phyloP scores from a whole-genome alignment of 2,329 filamentous ascomycete genomes.

The Phialophora tarda region DNA sequence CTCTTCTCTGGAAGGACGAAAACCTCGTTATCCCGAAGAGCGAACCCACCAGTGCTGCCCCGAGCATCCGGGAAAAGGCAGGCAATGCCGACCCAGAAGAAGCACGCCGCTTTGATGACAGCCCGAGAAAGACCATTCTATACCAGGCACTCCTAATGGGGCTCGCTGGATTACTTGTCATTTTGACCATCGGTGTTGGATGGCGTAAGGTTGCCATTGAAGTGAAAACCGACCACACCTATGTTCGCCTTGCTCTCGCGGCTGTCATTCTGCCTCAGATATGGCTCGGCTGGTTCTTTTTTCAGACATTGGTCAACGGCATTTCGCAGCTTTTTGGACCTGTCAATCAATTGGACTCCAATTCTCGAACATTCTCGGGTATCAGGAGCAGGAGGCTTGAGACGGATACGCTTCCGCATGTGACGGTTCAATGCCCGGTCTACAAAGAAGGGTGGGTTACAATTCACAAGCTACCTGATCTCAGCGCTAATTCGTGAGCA shows the following conservation, averaged over 20 bases:
- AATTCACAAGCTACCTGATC: background rate
- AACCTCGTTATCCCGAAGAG: slow-evolving; percentile 7
- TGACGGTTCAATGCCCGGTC: slow-evolving; percentile 83
- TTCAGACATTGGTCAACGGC: slow-evolving; percentile 51
- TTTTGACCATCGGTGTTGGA: slow-evolving; percentile 48
- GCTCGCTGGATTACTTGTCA: slow-evolving; percentile 12
- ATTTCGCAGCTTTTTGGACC: slow-evolving; percentile 53
- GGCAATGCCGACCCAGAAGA: slow-evolving; percentile 1
- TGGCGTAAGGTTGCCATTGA: slow-evolving; percentile 58
- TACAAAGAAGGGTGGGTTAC: slow-evolving; percentile 73
- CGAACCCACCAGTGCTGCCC: slow-evolving; percentile 3
- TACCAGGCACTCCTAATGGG: slow-evolving; percentile 23
- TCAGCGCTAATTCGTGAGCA: background rate
- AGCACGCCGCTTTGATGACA: slow-evolving; percentile 9
- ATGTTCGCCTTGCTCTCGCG: slow-evolving; percentile 60
- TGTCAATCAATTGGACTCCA: slow-evolving; percentile 50
- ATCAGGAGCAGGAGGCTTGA: slow-evolving; percentile 38
- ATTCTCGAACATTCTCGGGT: slow-evolving; percentile 54
- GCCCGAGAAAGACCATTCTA: slow-evolving; percentile 12
- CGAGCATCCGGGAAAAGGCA: slow-evolving; percentile 15
- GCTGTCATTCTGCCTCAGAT: slow-evolving; percentile 59
- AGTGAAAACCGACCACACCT: slow-evolving; percentile 56
- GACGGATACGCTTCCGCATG: slow-evolving; percentile 48
- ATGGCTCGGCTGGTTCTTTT: slow-evolving; percentile 63
- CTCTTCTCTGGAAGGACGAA: slow-evolving; percentile 20